These are phyloP conservation scores for Paecilomyces formosus DNA, from an alignment of 2,329 filamentous ascomycete species.

Conservation along the genomic window DNA sequence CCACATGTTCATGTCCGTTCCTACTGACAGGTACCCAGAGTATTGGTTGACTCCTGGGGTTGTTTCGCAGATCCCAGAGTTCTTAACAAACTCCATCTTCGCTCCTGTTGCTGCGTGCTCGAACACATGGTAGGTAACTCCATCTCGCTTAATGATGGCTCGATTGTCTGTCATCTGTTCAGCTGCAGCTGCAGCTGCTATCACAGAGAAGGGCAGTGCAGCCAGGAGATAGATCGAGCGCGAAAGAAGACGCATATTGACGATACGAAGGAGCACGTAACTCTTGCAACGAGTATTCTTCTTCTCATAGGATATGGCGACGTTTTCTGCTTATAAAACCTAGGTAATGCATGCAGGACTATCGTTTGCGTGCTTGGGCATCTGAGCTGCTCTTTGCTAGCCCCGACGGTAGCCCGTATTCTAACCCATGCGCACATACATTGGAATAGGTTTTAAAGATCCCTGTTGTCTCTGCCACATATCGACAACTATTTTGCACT, in stretches of 20 bases:
- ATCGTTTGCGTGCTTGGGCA: neutral
- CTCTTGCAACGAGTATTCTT: no score
- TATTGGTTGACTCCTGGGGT: conserved; percentile 45
- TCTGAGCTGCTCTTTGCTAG: neutral
- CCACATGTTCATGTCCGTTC: conserved; percentile 38
- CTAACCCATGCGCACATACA: neutral
- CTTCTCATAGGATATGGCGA: no score
- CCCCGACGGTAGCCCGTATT: neutral
- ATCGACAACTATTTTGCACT: neutral
- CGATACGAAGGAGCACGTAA: neutral
- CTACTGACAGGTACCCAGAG: conserved; percentile 45
- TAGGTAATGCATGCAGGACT: neutral
- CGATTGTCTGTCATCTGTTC: conserved; percentile 31
- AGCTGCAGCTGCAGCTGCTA: neutral
- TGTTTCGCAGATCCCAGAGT: conserved; percentile 39
- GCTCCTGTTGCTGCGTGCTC: conserved; percentile 42
- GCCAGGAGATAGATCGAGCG: neutral
- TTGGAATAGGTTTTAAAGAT: neutral
- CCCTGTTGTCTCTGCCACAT: neutral
- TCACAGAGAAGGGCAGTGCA: neutral
- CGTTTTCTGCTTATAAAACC: no score
- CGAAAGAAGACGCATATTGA: neutral
- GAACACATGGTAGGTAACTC: conserved; percentile 39
- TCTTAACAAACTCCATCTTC: conserved; percentile 42
- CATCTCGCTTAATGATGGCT: conserved; percentile 25